Evolutionary conservation across 768 basidiomycete genomes (phyloP).

Genomic region (Boletus rubescentipes): DNA sequence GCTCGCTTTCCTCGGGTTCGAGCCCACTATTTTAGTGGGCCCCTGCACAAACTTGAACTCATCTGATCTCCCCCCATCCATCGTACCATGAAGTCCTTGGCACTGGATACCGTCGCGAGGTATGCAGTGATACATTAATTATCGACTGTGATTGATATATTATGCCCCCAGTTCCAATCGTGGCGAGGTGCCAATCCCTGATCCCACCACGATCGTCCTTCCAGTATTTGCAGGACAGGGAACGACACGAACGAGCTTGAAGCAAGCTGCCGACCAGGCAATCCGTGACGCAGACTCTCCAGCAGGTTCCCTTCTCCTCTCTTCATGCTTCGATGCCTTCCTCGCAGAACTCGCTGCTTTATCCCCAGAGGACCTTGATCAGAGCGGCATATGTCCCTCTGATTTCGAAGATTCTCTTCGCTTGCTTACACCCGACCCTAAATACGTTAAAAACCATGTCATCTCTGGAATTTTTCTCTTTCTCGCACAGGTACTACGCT

Average conservation of each 20-base stretch:
- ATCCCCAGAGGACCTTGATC: constrained; percentile 35
- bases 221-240: constrained; percentile 63
- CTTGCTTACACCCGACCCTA: constrained; percentile 39
- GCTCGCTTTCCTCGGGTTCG: constrained; percentile 16
- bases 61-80: not conserved
- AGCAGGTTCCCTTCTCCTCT: constrained; percentile 44
- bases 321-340: constrained; percentile 52
- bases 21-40: constrained; percentile 16
- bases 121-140: not conserved
- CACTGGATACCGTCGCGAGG: constrained; percentile 4
- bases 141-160: not conserved
- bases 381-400: constrained; percentile 38
- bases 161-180: not conserved
- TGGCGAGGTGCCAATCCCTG: constrained; percentile 8
- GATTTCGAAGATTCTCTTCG: constrained; percentile 44
- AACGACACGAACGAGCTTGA: constrained; percentile 33
- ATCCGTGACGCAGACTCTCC: constrained; percentile 42
- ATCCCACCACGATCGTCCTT: constrained; percentile 24
- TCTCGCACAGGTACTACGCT: constrained; percentile 51
- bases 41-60: constrained; percentile 1
- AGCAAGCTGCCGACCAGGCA: constrained; percentile 37
- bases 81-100: not conserved
- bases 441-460: constrained; percentile 46
- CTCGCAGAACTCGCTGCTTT: constrained; percentile 48
- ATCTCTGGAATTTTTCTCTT: constrained; percentile 50